Base-by-base conservation (phyloP, 805 yeast species). In the Saccharomyces cerevisiae region DNA sequence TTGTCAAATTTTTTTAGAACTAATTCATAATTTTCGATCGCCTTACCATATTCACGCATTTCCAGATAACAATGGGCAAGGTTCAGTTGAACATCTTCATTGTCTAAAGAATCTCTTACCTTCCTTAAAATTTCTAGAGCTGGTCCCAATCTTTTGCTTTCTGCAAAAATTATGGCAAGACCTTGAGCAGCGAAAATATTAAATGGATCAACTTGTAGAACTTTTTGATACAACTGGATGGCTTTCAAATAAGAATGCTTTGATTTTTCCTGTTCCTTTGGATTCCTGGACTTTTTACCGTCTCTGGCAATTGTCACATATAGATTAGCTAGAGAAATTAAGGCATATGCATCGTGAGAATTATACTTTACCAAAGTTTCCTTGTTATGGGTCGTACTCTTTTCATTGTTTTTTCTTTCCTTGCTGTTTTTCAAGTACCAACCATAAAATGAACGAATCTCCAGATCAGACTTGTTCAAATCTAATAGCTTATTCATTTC, bases 141-240 rank as follows among this genome's bases (percentile, higher is more conserved):
- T 57, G 84, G 77, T 27, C 81, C 83, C 32, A 81, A 73, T 61
- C 87, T 84, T 60, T 84, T 84, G 63, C 84, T 85, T 64, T 92
- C 97, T 10, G 96, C 95, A 69, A 89, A 87, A 4, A 90, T 82
- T 53, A 94, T 89, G 1, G 97, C 98, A 57, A 94, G 78, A 53
- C 99, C 99, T 70, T 94, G 99, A 1, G 99, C 98, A 4, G 99
- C 99, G 73, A 85, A 94, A 0, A 91, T 92, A 67, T 92, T 89
- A 60, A 79, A 76, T 2, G 91, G 82, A 72, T 94, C 98, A 29
- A 90, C 72, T 51, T 87, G 84, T 52, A 94, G 73, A 1, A 89
- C 97, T 71, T 94, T 94, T 64, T 89, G 87, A 69, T 83, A 92
- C 55, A 94, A 76, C 71, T 92, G 97, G 13, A 91, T 86, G n/a